Percentiles rank a stretch among this genome's conserved stretches.
These are phyloP conservation scores for Solanum chmielewskii DNA, from an alignment of 257 asterid genomes.

Conservation along the genomic window DNA sequence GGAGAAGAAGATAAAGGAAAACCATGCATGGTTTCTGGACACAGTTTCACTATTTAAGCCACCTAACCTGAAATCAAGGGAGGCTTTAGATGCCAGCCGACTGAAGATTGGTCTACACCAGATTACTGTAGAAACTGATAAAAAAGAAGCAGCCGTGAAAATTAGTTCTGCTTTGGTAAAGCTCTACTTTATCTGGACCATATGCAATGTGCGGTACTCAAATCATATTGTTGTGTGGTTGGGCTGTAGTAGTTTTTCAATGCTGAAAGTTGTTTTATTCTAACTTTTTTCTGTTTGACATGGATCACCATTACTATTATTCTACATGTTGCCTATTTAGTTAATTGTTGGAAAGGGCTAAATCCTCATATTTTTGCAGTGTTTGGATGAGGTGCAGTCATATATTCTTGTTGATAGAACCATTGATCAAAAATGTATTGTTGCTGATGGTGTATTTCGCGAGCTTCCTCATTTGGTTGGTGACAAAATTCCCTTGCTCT, in stretches of 20 bases:
- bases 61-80: slow-evolving; percentile 63
- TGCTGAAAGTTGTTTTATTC: background rate
- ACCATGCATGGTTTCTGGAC: slow-evolving; percentile 66
- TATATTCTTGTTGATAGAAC: slow-evolving; percentile 71
- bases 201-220: background rate
- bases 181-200: background rate
- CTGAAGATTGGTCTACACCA: slow-evolving; percentile 57
- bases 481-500: slow-evolving; percentile 1
- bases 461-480: slow-evolving; percentile 63
- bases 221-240: background rate
- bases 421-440: slow-evolving; percentile 19
- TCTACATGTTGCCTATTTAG: background rate
- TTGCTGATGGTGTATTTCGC: slow-evolving; percentile 13
- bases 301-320: background rate
- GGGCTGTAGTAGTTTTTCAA: background rate
- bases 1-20: slow-evolving; percentile 69
- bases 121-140: slow-evolving; percentile 38
- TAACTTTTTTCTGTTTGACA: background rate
- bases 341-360: background rate
- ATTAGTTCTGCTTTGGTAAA: slow-evolving; percentile 65
- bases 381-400: slow-evolving; percentile 91
- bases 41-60: slow-evolving; percentile 44
- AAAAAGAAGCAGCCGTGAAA: slow-evolving; percentile 56
- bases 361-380: slow-evolving; percentile 28
- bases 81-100: slow-evolving; percentile 51